phyloP scores from a whole-genome alignment of 192 early-diverging fungal species.

The Coemansia sp. region DNA sequence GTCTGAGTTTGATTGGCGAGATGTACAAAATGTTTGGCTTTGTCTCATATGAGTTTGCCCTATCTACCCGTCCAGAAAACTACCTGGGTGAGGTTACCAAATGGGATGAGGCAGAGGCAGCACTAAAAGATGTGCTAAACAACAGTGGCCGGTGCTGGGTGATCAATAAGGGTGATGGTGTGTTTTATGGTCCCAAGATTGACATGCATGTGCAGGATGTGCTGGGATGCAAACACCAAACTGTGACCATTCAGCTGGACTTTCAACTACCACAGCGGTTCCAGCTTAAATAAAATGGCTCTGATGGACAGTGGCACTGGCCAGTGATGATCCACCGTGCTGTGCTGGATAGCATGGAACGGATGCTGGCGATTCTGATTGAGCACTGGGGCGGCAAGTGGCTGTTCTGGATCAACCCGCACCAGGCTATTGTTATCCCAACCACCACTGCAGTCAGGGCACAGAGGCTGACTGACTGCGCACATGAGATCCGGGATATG shows the following conservation, averaged over 20 bases:
- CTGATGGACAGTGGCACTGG: slow-evolving; percentile 60
- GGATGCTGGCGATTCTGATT: slow-evolving; percentile 93
- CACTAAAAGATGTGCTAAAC: slow-evolving; percentile 69
- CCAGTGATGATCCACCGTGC: slow-evolving; percentile 97
- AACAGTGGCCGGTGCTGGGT: slow-evolving; percentile 62
- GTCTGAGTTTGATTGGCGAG: slow-evolving; percentile 72
- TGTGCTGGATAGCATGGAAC: slow-evolving; percentile 85
- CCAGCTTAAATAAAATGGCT: slow-evolving; percentile 69
- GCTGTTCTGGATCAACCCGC: slow-evolving; percentile 94
- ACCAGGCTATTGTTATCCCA: slow-evolving; percentile 86
- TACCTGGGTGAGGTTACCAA: slow-evolving; percentile 71
- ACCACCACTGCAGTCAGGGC: slow-evolving; percentile 41
- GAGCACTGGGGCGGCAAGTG: slow-evolving; percentile 89
- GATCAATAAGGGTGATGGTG: slow-evolving; percentile 83
- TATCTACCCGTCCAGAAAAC: slow-evolving; percentile 80
- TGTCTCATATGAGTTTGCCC: slow-evolving; percentile 68
- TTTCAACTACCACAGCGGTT: slow-evolving; percentile 92
- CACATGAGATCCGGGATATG: slow-evolving; percentile 52
- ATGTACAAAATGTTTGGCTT: slow-evolving; percentile 82
- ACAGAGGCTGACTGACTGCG: slow-evolving; percentile 66
- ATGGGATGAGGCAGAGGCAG: slow-evolving; percentile 79
- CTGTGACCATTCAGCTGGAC: slow-evolving; percentile 93
- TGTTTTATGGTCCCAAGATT: slow-evolving; percentile 97
- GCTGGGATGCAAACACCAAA: slow-evolving; percentile 81
- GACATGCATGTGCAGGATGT: slow-evolving; percentile 85